These are phyloP conservation scores for Tetrahymena elliotti DNA, from an alignment of 73 alveolate species.

Conservation along the genomic window DNA sequence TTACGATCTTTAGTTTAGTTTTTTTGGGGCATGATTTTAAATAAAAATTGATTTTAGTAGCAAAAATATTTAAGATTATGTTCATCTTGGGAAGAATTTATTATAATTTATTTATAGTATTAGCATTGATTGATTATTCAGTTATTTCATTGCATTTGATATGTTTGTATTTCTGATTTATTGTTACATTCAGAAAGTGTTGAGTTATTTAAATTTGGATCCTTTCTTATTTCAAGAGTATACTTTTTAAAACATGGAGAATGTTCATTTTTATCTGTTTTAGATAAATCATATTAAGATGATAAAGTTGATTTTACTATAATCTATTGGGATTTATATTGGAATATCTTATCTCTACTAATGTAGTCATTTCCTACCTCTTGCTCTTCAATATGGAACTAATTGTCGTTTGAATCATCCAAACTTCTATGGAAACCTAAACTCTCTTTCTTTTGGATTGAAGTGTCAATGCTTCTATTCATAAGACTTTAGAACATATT, in stretches of 20 bases:
- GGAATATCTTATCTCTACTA: background rate
- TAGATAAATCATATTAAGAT: background rate
- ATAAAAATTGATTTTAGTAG: too few species aligned
- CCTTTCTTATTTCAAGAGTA: background rate
- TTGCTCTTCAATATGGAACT: background rate
- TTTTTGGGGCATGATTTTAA: too few species aligned
- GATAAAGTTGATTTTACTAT: background rate
- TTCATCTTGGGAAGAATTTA: too few species aligned
- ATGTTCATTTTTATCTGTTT: background rate
- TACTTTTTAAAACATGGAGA: background rate
- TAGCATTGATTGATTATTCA: background rate
- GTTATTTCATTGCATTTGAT: background rate
- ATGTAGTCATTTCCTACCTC: background rate
- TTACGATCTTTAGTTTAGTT: too few species aligned
- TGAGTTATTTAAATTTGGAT: background rate
- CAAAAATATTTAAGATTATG: too few species aligned
- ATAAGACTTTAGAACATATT: background rate
- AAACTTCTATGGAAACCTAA: background rate
- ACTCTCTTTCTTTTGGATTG: background rate
- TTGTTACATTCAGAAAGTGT: background rate
- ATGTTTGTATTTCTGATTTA: background rate
- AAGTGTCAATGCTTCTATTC: background rate
- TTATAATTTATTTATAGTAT: too few species aligned
- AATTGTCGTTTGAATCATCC: background rate
- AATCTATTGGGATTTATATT: background rate